These are phyloP conservation scores for Zalerion maritima DNA, from an alignment of 495 filamentous ascomycete genomes.

Conservation along the genomic window DNA sequence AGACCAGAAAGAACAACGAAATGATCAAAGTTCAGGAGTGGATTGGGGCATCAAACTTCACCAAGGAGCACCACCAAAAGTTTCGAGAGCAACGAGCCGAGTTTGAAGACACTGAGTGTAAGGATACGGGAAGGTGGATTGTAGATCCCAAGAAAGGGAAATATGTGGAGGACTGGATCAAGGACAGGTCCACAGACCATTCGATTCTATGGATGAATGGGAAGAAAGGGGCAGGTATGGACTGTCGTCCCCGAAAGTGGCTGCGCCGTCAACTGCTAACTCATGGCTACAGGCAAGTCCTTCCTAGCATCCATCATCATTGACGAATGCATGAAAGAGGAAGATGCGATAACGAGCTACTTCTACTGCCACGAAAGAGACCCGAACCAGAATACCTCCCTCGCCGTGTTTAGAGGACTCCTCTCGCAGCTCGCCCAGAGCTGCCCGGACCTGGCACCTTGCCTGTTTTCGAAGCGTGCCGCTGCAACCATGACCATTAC, in stretches of 20 bases:
- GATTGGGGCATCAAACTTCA: conserved; percentile 16
- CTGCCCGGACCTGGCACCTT: conserved; percentile 15
- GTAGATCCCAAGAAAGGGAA: conserved; percentile 11
- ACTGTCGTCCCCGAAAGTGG: background rate
- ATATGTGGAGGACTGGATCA: conserved; percentile 20
- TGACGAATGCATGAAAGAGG: conserved; percentile 12
- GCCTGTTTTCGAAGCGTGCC: conserved; percentile 16
- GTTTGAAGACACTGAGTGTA: conserved; percentile 11
- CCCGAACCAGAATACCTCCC: conserved; percentile 14
- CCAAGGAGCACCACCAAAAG: conserved; percentile 15
- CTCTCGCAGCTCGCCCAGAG: conserved; percentile 22
- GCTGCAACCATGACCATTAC: conserved; percentile 16
- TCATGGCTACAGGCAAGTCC: conserved; percentile 25
- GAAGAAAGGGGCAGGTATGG: conserved; percentile 29
- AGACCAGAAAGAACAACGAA: conserved; percentile 9
- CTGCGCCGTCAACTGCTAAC: background rate
- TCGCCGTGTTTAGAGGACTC: conserved; percentile 18
- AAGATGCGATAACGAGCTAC: conserved; percentile 14
- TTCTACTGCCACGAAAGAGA: conserved; percentile 30
- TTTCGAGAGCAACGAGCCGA: conserved; percentile 12
- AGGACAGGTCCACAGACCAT: conserved; percentile 3
- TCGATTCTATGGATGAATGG: conserved; percentile 27
- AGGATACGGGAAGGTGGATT: conserved; percentile 22
- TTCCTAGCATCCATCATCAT: conserved; percentile 24
- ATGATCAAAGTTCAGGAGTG: conserved; percentile 13